Evolutionary conservation across 257 asterid species (phyloP).

Genomic region (Rhazya stricta): DNA sequence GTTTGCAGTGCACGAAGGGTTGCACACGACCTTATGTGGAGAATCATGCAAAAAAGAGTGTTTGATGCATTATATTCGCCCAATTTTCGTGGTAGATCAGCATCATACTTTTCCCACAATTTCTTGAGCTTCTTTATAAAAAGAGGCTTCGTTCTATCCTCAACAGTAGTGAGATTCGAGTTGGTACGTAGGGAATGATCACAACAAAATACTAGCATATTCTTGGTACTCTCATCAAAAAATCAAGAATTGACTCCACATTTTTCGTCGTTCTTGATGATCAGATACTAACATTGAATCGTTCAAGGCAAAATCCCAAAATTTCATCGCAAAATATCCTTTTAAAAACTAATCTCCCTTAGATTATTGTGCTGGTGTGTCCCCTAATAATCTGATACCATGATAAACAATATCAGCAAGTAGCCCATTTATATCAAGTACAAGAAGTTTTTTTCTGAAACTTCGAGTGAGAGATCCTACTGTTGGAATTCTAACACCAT

Average conservation of each 20-base stretch:
- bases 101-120: constrained; percentile 66
- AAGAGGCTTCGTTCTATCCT: constrained; percentile 62
- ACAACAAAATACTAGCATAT: constrained; percentile 67
- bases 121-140: constrained; percentile 63
- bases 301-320: constrained; percentile 73
- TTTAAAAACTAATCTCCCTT: constrained; percentile 71
- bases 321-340: constrained; percentile 80
- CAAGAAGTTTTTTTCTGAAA: constrained; percentile 66
- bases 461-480: constrained; percentile 20
- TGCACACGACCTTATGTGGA: constrained; percentile 67
- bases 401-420: constrained; percentile 58
- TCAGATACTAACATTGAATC: constrained; percentile 77
- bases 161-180: constrained; percentile 52
- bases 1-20: constrained; percentile 69
- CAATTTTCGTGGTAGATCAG: constrained; percentile 71
- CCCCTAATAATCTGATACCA: constrained; percentile 47
- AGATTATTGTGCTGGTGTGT: constrained; percentile 43
- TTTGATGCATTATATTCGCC: constrained; percentile 72
- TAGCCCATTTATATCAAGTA: constrained; percentile 80
- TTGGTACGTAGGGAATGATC: constrained; percentile 76
- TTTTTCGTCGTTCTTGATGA: constrained; percentile 74
- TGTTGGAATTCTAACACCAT: too few species aligned
- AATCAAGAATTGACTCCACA: constrained; percentile 58
- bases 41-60: constrained; percentile 82
- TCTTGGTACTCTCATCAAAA: constrained; percentile 50